These are phyloP conservation scores for Ustulina deusta DNA, from an alignment of 2,329 filamentous ascomycete species.

Conservation along the genomic window DNA sequence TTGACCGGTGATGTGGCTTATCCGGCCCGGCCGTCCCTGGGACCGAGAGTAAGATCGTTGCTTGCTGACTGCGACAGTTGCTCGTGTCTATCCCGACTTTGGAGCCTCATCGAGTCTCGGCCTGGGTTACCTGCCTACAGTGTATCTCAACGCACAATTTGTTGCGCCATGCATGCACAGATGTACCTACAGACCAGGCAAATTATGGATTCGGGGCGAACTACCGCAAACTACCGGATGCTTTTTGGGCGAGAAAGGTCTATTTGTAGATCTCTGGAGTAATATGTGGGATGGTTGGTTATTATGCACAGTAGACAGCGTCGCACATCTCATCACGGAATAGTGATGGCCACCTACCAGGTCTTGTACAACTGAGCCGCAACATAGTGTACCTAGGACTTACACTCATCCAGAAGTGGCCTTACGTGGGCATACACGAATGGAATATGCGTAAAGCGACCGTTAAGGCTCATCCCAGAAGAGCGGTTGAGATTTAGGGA, in stretches of 20 bases:
- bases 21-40: conserved; percentile 32
- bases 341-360: too few species aligned
- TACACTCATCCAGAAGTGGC: background rate
- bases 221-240: conserved; percentile 22
- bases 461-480: background rate
- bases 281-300: background rate
- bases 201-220: conserved; percentile 20
- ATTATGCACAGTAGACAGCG: background rate
- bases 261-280: conserved; percentile 36
- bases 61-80: conserved; percentile 4
- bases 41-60: conserved; percentile 1
- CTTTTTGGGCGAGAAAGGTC: conserved; percentile 33
- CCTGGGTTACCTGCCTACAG: background rate
- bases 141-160: conserved; percentile 11
- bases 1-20: conserved; percentile 28
- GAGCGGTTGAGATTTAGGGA: background rate
- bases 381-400: background rate
- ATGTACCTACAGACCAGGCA: background rate
- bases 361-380: conserved; percentile 2
- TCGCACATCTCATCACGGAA: background rate
- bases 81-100: conserved; percentile 8
- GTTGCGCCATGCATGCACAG: background rate
- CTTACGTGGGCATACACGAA: background rate
- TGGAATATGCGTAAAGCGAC: background rate
- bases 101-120: conserved; percentile 19